phyloP scores from a whole-genome alignment of 257 asterid genomes.

The Capsicum rhomboideum region DNA sequence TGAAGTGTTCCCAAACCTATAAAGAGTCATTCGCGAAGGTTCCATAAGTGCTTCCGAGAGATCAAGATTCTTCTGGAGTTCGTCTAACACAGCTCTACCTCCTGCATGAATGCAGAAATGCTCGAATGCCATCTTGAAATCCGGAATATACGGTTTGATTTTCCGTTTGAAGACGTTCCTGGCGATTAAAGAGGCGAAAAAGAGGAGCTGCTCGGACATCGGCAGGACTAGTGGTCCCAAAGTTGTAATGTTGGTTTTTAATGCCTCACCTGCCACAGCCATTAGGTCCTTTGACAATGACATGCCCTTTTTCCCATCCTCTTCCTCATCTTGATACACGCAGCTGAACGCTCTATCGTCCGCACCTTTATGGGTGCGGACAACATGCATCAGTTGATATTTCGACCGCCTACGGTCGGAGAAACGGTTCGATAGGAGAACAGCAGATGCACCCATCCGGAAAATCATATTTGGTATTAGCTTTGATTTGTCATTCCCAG shows the following conservation, averaged over 20 bases:
- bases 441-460: slow-evolving; percentile 61
- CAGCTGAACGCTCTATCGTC: not conserved
- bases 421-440: slow-evolving; percentile 49
- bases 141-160: slow-evolving; percentile 52
- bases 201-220: slow-evolving; percentile 51
- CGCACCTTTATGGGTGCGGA: slow-evolving; percentile 8
- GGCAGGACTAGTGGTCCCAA: slow-evolving; percentile 64
- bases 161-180: slow-evolving; percentile 15
- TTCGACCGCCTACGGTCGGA: slow-evolving; percentile 47
- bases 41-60: slow-evolving; percentile 65
- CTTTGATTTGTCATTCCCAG: slow-evolving; percentile 57
- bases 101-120: slow-evolving; percentile 58
- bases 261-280: slow-evolving; percentile 61
- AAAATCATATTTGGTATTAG: slow-evolving; percentile 64
- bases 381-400: slow-evolving; percentile 58
- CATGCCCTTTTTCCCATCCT: slow-evolving; percentile 44
- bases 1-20: slow-evolving; percentile 70
- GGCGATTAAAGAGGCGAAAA: slow-evolving; percentile 33
- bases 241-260: slow-evolving; percentile 62
- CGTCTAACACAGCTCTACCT: slow-evolving; percentile 49
- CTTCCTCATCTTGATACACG: slow-evolving; percentile 35
- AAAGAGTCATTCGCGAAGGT: slow-evolving; percentile 64
- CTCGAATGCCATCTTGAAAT: slow-evolving; percentile 54
- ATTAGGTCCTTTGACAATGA: slow-evolving; percentile 43
- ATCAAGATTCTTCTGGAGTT: slow-evolving; percentile 53